phyloP scores from a whole-genome alignment of 495 filamentous ascomycete species.

The Rostrohypoxylon terebratum region DNA sequence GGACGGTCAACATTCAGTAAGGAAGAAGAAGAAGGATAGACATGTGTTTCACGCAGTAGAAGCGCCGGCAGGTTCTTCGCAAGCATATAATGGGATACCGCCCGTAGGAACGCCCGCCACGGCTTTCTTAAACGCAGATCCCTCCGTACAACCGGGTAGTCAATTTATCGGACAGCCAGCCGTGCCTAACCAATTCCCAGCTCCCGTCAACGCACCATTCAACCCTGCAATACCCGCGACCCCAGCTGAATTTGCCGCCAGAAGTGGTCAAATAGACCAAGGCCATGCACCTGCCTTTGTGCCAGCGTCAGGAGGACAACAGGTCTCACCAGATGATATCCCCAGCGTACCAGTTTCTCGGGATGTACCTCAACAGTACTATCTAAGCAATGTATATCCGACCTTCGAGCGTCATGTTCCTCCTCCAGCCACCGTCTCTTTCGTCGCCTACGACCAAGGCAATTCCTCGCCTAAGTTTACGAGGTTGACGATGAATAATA shows the following conservation, averaged over 20 bases:
- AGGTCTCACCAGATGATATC: constrained; percentile 91
- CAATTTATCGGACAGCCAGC: constrained; percentile 47
- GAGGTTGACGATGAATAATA: constrained; percentile 89
- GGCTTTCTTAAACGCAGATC: constrained; percentile 78
- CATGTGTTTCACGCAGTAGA: constrained; percentile 94
- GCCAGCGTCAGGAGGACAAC: constrained; percentile 70
- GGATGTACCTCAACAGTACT: constrained; percentile 84
- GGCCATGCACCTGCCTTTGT: constrained; percentile 52
- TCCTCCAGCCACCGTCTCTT: constrained; percentile 89
- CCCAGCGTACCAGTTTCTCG: constrained; percentile 90
- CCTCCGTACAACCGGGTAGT: constrained; percentile 45
- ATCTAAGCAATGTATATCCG: constrained; percentile 86
- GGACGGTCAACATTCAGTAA: constrained; percentile 59
- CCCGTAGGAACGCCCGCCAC: constrained; percentile 68
- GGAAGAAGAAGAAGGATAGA: constrained; percentile 90
- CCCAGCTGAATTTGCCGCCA: constrained; percentile 68
- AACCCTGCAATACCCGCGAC: constrained; percentile 65
- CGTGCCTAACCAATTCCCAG: constrained; percentile 65
- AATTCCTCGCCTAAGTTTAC: constrained; percentile 97
- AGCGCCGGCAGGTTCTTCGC: constrained; percentile 70
- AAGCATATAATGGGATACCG: constrained; percentile 74
- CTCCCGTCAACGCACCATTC: constrained; percentile 68
- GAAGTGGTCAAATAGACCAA: constrained; percentile 54
- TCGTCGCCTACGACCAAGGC: constrained; percentile 92
- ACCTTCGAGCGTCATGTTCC: constrained; percentile 93